These are phyloP conservation scores for Russula sp. DNA, from an alignment of 768 basidiomycete species.

Conservation along the genomic window DNA sequence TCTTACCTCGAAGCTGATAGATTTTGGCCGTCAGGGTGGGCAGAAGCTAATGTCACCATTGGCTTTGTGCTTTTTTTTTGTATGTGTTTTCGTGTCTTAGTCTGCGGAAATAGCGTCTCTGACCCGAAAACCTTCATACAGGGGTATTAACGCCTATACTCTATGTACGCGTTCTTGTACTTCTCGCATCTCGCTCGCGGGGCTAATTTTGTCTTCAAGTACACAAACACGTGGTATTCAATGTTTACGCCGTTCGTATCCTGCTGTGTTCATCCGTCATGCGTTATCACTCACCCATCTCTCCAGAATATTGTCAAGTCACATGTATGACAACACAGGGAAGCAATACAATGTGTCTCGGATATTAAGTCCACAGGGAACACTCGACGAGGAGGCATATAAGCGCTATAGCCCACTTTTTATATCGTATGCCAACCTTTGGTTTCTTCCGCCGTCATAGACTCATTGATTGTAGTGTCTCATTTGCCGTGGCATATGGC, in stretches of 20 bases:
- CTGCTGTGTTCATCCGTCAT: neutral
- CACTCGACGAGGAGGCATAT: slow-evolving; percentile 36
- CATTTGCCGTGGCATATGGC: slow-evolving; percentile 75
- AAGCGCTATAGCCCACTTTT: slow-evolving; percentile 41
- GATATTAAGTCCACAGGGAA: slow-evolving; percentile 34
- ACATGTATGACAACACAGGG: slow-evolving; percentile 42
- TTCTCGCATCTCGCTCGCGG: neutral
- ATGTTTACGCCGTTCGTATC: slow-evolving; percentile 34
- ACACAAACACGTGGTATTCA: slow-evolving; percentile 35
- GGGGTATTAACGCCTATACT: slow-evolving; percentile 38
- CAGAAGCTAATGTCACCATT: slow-evolving; percentile 61
- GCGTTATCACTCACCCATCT: neutral
- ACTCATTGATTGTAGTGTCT: slow-evolving; percentile 29
- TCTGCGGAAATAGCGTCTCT: neutral
- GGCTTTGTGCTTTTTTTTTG: slow-evolving; percentile 45
- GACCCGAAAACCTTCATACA: slow-evolving; percentile 12
- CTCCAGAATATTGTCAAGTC: slow-evolving; percentile 38
- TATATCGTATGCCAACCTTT: slow-evolving; percentile 45
- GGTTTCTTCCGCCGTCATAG: slow-evolving; percentile 41
- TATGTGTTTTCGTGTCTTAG: slow-evolving; percentile 17
- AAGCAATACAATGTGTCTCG: slow-evolving; percentile 36
- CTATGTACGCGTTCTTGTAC: slow-evolving; percentile 25
- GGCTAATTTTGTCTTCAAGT: slow-evolving; percentile 20
- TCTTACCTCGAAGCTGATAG: neutral
- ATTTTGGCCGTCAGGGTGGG: slow-evolving; percentile 45